A percentile compares a stretch with the other conserved stretches of the same genome.
Evolutionary conservation across 2,329 filamentous ascomycete genomes (phyloP).

Genomic region (Phaeosphaeria sp.): DNA sequence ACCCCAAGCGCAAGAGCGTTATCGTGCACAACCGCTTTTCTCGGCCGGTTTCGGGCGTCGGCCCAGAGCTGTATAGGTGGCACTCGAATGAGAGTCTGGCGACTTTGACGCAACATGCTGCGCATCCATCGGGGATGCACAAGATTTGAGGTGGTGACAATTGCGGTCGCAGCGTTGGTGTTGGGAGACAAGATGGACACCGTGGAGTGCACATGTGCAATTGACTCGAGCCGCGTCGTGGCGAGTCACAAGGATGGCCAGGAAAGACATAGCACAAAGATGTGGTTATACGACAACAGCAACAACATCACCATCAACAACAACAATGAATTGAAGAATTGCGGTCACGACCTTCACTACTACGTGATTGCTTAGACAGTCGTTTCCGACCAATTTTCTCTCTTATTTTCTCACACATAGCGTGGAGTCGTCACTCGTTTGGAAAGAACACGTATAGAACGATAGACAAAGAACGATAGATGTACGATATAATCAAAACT

Average conservation of each 20-base stretch:
- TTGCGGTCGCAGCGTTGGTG: too few relatives aligned
- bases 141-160: not conserved
- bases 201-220: too few relatives aligned
- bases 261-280: too few relatives aligned
- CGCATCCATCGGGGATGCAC: not conserved
- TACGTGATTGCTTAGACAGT: not conserved
- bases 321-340: not conserved
- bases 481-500: not conserved
- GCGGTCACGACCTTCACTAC: not conserved
- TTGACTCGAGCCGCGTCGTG: too few relatives aligned
- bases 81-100: not conserved
- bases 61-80: conserved; percentile 14
- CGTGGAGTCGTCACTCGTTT: not conserved
- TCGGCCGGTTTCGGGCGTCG: conserved; percentile 16
- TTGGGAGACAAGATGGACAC: too few relatives aligned
- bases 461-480: not conserved
- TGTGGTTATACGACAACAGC: not conserved
- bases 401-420: not conserved
- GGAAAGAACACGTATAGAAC: not conserved
- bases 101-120: not conserved
- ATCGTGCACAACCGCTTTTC: conserved; percentile 59
- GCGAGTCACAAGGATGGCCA: too few relatives aligned
- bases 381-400: not conserved
- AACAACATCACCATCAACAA: too few relatives aligned
- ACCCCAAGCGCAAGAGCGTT: conserved; percentile 37